phyloP scores from a whole-genome alignment of 2,329 filamentous ascomycete genomes.

The Hypoxylon sp. region DNA sequence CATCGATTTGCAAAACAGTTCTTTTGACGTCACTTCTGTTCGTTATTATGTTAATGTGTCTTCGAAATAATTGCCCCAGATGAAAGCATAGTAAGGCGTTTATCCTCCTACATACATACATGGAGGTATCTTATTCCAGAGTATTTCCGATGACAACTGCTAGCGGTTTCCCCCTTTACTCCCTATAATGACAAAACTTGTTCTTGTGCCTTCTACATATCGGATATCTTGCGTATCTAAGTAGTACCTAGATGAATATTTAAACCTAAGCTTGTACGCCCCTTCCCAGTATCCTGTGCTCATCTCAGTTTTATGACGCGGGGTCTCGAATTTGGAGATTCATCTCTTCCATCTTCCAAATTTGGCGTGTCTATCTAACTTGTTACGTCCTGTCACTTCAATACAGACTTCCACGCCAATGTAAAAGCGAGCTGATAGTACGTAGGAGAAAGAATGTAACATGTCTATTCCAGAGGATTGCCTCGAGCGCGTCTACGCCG shows the following conservation, averaged over 20 bases:
- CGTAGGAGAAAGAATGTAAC: neutral
- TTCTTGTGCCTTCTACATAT: neutral
- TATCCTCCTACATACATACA: too few relatives aligned
- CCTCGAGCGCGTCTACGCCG: conserved; percentile 57
- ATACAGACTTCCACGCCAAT: neutral
- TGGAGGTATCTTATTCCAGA: too few relatives aligned
- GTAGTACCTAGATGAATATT: neutral
- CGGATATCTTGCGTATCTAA: neutral
- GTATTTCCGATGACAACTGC: too few relatives aligned
- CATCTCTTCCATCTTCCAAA: neutral
- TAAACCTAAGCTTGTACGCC: neutral
- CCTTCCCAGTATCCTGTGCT: neutral
- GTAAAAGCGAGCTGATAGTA: neutral
- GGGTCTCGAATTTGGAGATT: neutral
- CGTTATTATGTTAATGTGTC: neutral
- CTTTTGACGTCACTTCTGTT: conserved; percentile 11
- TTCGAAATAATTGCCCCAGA: neutral
- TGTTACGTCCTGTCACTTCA: neutral
- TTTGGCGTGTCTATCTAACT: too few relatives aligned
- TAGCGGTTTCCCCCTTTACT: neutral
- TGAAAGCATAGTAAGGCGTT: neutral
- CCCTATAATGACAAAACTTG: neutral
- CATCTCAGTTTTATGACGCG: neutral
- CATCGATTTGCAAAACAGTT: conserved; percentile 46
- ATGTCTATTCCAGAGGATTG: conserved; percentile 48